Evolutionary conservation across 1,284 basidiomycete species (phyloP).

Genomic region (Pholiota adiposa): DNA sequence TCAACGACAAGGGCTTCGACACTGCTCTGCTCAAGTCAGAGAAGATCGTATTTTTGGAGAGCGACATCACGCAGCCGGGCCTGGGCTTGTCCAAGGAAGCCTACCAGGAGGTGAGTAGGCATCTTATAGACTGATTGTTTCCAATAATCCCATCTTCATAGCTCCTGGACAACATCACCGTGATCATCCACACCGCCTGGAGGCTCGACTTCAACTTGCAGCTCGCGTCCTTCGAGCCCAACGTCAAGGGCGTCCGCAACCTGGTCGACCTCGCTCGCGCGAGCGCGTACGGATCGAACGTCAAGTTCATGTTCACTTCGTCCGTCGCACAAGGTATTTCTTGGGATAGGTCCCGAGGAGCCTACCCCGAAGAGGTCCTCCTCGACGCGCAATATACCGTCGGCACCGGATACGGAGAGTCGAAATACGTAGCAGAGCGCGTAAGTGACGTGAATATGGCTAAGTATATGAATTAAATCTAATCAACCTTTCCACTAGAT

Average conservation of each 20-base stretch:
- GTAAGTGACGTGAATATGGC: conserved; percentile 22
- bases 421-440: conserved; percentile 24
- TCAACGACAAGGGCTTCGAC: conserved; percentile 38
- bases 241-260: conserved; percentile 37
- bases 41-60: conserved; percentile 41
- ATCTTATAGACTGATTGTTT: conserved; percentile 20
- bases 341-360: conserved; percentile 34
- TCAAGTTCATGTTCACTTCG: conserved; percentile 25
- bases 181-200: conserved; percentile 37
- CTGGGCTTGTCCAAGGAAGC: conserved; percentile 33
- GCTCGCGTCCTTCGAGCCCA: conserved; percentile 40
- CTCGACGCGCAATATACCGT: conserved; percentile 19
- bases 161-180: conserved; percentile 19
- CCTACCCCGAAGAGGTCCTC: conserved; percentile 24
- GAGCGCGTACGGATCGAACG: conserved; percentile 23
- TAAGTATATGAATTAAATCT: background rate
- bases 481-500: conserved; percentile 23
- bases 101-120: conserved; percentile 34
- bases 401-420: conserved; percentile 25
- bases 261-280: conserved; percentile 41
- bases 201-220: conserved; percentile 45
- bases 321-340: conserved; percentile 33
- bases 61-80: conserved; percentile 30
- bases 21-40: conserved; percentile 27
- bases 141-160: background rate